phyloP scores from a whole-genome alignment of 345 rosid genomes.

The Turnera subulata region DNA sequence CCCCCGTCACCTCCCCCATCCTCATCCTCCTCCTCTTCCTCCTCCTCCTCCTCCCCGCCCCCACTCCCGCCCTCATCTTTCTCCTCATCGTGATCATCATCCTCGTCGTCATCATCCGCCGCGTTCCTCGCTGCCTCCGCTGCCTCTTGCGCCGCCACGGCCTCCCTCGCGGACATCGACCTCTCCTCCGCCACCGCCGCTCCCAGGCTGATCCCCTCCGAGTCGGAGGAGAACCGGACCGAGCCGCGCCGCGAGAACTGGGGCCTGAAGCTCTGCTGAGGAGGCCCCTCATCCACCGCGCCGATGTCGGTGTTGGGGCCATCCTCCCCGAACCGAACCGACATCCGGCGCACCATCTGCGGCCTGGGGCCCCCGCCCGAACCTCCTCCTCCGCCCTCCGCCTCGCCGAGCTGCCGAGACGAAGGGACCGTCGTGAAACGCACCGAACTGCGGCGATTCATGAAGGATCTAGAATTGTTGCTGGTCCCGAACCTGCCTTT shows the following conservation, averaged over 20 bases:
- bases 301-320: slow-evolving; percentile 19
- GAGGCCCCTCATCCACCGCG: slow-evolving; percentile 26
- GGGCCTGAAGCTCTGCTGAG: slow-evolving; percentile 39
- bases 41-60: slow-evolving; percentile 7
- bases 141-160: slow-evolving; percentile 68
- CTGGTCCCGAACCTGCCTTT: not conserved
- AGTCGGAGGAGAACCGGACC: slow-evolving; percentile 15
- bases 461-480: slow-evolving; percentile 21
- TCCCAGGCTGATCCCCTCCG: slow-evolving; percentile 25
- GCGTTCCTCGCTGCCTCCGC: slow-evolving; percentile 38
- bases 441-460: slow-evolving; percentile 20
- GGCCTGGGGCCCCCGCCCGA: slow-evolving; percentile 19
- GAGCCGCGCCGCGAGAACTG: slow-evolving; percentile 52
- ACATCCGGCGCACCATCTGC: slow-evolving; percentile 44
- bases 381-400: slow-evolving; percentile 2
- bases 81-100: too few species aligned
- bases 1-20: slow-evolving; percentile 16
- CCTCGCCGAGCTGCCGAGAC: slow-evolving; percentile 8
- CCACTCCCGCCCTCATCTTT: too few species aligned
- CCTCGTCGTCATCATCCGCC: slow-evolving; percentile 9
- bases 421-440: slow-evolving; percentile 26
- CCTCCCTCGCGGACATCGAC: slow-evolving; percentile 76
- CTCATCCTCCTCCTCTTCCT: not conserved
- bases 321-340: slow-evolving; percentile 40
- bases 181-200: slow-evolving; percentile 60